Conservation (phyloP, 139 green algal species). For the Limnomonas spitsbergensis region DNA sequence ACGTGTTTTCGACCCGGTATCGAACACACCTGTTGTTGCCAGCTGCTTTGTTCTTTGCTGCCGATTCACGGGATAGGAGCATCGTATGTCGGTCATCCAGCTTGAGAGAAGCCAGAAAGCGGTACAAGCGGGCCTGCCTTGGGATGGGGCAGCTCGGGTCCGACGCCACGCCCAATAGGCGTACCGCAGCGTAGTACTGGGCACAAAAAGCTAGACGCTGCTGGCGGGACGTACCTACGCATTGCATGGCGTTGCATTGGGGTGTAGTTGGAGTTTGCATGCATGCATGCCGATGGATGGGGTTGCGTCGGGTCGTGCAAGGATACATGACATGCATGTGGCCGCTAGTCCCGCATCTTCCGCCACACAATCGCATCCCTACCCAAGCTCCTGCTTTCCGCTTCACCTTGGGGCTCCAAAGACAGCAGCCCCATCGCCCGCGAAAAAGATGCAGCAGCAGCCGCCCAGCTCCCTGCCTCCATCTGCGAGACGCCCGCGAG, state of each 20-base stretch:
- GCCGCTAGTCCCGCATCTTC: too few species aligned
- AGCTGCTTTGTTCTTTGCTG: constrained; percentile 35
- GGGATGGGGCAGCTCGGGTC: neutral
- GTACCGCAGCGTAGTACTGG: constrained; percentile 29
- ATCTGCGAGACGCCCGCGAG: constrained; percentile 21
- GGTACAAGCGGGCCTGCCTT: constrained; percentile 40
- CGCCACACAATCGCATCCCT: too few species aligned
- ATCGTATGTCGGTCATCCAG: constrained; percentile 38
- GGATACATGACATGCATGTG: too few species aligned
- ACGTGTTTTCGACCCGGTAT: too few species aligned
- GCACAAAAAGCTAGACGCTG: constrained; percentile 25
- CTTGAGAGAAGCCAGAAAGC: constrained; percentile 32
- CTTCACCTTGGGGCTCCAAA: neutral
- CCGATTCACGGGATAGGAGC: constrained; percentile 41
- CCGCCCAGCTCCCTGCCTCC: constrained; percentile 27
- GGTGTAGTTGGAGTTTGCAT: too few species aligned
- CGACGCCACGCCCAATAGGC: constrained; percentile 16
- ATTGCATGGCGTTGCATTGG: too few species aligned
- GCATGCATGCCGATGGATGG: too few species aligned
- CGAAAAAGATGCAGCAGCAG: constrained; percentile 17
- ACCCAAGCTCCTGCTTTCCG: too few species aligned
- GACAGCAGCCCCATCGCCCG: constrained; percentile 24
- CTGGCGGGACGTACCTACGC: neutral
- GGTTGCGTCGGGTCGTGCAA: too few species aligned
- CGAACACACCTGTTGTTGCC: constrained; percentile 43